Evolutionary conservation across 306 rosid species (phyloP).

Genomic region (Begonia fuchsioides): DNA sequence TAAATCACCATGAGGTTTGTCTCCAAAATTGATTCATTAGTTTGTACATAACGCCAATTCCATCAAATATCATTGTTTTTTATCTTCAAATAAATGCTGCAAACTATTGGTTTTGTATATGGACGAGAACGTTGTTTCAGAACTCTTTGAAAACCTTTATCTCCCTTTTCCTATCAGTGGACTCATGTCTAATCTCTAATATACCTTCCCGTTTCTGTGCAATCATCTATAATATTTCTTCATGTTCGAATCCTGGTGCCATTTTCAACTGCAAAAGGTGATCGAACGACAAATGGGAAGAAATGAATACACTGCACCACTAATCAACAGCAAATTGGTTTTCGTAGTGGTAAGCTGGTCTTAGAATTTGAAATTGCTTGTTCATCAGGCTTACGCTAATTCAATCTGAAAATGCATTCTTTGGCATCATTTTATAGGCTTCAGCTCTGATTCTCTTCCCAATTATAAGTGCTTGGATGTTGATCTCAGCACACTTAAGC

Average conservation of each 20-base stretch:
- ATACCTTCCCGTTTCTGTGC: no score
- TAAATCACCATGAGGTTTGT: conserved; percentile 73
- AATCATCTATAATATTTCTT: background rate
- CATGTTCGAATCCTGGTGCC: background rate
- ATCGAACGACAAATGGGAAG: conserved; percentile 52
- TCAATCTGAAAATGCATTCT: conserved; percentile 12
- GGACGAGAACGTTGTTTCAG: no score
- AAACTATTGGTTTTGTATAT: background rate
- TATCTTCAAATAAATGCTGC: no score
- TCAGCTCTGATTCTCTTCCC: conserved; percentile 69
- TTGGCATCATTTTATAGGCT: conserved; percentile 35
- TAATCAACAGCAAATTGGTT: conserved; percentile 52
- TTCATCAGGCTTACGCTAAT: background rate
- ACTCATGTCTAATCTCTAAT: no score
- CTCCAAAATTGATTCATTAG: conserved; percentile 2
- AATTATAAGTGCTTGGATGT: conserved; percentile 56
- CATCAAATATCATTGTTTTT: background rate
- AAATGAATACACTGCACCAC: conserved; percentile 39
- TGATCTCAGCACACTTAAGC: conserved; percentile 36
- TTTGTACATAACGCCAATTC: background rate
- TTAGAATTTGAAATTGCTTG: conserved; percentile 4
- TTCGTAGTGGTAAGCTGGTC: conserved; percentile 54
- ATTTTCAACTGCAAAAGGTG: conserved; percentile 56
- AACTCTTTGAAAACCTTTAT: no score
- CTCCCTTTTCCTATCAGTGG: no score